Evolutionary conservation across 257 asterid species (phyloP), one percentile per base, ranked within the genome.

Genomic region (Fraxinus quadrangulata): DNA sequence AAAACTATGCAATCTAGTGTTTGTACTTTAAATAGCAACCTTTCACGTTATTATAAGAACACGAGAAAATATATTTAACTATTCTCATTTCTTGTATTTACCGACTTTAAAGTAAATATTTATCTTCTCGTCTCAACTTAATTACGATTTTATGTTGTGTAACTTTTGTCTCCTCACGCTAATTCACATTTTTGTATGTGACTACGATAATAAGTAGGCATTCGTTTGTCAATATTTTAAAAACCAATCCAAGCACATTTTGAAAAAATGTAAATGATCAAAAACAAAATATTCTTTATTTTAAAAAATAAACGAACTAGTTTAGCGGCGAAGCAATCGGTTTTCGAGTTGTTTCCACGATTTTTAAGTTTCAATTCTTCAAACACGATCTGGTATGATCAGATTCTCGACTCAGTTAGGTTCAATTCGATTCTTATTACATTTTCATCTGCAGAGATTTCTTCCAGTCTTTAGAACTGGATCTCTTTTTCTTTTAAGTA

Each of bases 1-100:
- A 40, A 70, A 33, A 39, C 36, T 33, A 74, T 31, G 74, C 39
- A 79, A 79, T 68, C 71, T 67, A 61, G 68, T 54, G n/a, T 26
- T 26, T 70, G 47, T 8, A 3, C n/a, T 72, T 78, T 28, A 54
- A 3, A n/a, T 7, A 56, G 26, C 66, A n/a, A 19, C 34, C 69
- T 26, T 26, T 63, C 69, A 9, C 69, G 26, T 23, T 63, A 63
- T 12, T 24, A 26, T 63, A 63, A 63, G 36, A 7, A 9, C 34
- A 7, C 3, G 5, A 24, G 17, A 63, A 26, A 63, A 12, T 4
- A 11, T 59, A 21, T n/a, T n/a, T 11, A 59, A n/a, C 12, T 47
- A 47, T 16, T 16, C 2, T 8, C 4, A 2, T 5, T 21, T 42
- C 17, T 21, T n/a, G 13, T 7, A 23, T 59, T 6, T 1, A 2